Evolutionary conservation across 805 yeast species (phyloP).

Genomic region (fission yeast (Schizosaccharomyces pombe)): DNA sequence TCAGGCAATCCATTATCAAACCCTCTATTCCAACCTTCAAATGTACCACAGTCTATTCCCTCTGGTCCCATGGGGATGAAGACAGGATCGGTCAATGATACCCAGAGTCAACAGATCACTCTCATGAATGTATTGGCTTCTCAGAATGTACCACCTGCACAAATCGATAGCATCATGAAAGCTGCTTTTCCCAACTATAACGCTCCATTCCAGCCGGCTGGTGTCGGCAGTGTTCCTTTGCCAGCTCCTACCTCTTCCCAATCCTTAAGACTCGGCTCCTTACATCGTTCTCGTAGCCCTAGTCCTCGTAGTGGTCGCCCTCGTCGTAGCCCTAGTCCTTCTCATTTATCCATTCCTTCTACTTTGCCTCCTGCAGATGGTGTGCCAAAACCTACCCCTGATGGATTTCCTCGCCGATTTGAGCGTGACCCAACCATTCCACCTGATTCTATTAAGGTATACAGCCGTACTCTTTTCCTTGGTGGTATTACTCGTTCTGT

Average conservation of each 20-base stretch:
- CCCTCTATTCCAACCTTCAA: too few species aligned
- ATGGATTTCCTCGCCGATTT: neutral
- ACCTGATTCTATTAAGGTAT: slow-evolving; percentile 1
- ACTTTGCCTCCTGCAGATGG: neutral
- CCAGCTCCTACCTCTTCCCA: neutral
- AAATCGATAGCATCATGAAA: slow-evolving; percentile 3
- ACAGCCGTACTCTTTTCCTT: slow-evolving; percentile 69
- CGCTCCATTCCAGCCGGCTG: neutral
- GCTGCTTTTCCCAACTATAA: slow-evolving; percentile 4
- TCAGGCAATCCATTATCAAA: too few species aligned
- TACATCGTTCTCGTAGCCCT: neutral
- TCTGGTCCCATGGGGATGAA: neutral
- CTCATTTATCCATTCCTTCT: neutral
- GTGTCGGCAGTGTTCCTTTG: neutral
- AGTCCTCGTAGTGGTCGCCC: neutral
- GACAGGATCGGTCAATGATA: neutral
- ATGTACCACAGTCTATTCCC: neutral
- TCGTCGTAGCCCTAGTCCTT: neutral
- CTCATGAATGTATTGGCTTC: slow-evolving; percentile 19
- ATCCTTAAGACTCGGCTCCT: neutral
- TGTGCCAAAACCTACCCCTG: neutral
- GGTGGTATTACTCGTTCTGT: slow-evolving; percentile 78
- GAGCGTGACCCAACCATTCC: slow-evolving; percentile 1
- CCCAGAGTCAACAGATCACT: slow-evolving; percentile 19
- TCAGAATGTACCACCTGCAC: slow-evolving; percentile 14